A percentile compares a stretch with the other conserved stretches of the same genome.
These are phyloP conservation scores for Lecanosticta acicola DNA, from an alignment of 2,329 filamentous ascomycete species.

Conservation along the genomic window DNA sequence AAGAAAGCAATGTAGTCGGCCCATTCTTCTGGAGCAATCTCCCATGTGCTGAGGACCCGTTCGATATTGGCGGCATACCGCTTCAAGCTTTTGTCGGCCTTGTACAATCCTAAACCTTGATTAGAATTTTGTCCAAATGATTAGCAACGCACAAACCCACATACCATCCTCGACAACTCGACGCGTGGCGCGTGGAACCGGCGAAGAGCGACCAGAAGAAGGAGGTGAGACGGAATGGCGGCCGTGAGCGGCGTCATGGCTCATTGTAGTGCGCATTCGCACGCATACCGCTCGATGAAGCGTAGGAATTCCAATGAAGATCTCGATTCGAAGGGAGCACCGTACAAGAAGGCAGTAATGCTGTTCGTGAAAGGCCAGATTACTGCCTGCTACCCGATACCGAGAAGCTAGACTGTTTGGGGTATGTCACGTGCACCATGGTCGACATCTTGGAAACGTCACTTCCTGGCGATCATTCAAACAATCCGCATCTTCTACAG, in stretches of 20 bases:
- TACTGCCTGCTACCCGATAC: too few species aligned
- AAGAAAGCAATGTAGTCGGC: slow-evolving; percentile 98
- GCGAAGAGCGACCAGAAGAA: slow-evolving; percentile 77
- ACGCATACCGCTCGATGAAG: not conserved
- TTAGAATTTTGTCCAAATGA: slow-evolving; percentile 9
- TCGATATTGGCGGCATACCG: slow-evolving; percentile 88
- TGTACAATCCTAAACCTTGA: slow-evolving; percentile 46
- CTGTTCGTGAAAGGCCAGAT: too few species aligned
- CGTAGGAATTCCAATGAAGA: not conserved
- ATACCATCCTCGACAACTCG: slow-evolving; percentile 72
- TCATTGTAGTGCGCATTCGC: slow-evolving; percentile 42
- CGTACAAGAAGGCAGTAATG: not conserved
- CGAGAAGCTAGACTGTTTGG: too few species aligned
- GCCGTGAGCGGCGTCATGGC: slow-evolving; percentile 55
- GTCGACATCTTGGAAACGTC: too few species aligned
- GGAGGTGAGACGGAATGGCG: slow-evolving; percentile 65
- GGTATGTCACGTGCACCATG: too few species aligned
- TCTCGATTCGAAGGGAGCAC: not conserved
- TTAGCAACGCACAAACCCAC: slow-evolving; percentile 29
- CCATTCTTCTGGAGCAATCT: slow-evolving; percentile 94
- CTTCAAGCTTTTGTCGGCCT: slow-evolving; percentile 65
- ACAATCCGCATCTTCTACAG: not conserved
- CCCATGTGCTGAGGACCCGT: slow-evolving; percentile 80
- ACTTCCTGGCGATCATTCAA: not conserved
- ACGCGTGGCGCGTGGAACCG: slow-evolving; percentile 68